Base-by-base conservation (phyloP, 1,139 yeast species). In the Zygoascus meyerae region DNA sequence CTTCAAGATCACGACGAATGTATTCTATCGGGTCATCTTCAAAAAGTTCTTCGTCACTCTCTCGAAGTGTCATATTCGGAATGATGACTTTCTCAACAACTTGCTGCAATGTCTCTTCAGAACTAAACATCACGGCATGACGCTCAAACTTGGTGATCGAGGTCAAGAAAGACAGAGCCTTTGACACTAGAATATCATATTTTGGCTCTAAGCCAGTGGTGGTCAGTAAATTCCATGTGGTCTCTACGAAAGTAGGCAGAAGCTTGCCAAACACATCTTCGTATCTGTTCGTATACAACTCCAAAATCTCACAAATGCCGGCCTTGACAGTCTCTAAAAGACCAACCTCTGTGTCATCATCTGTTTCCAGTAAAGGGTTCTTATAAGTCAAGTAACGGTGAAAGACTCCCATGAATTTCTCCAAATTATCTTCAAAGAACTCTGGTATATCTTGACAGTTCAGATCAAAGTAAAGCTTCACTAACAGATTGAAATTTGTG, bases 371-470 rank as follows among this genome's bases (percentile, higher is more conserved):
- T 37, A 81, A 54, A 0, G 77, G 70, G 50, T 80, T 79, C 17
- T 71, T 65, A 60, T 81, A 86, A 32, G 75, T 68, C 52, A 92
- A 72, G 63, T 89, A 92, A 64, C 84, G 85, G 63, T 86, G 95
- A 60, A 90, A 73, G 33, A 90, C 77, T 9, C 73, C 74, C 94
- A 94, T 86, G 48, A 95, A 89, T 30, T 70, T 71, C 44, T 75
- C 71, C 70, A 92, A 69, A 63, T 94, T 79, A 66, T 94, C 98
- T 67, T 94, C 99, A 62, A 94, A 94, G 63, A 90, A 92, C 65
- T 90, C 98, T 2, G 99, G 98, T 47, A 94, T 83, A 68, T 94
- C 98, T 68, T 94, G 98, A 67, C 97, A 90, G 65, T 92, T 94
- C 60, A 94, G 79, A 65, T 94, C 99, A 61, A 81, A 87, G 64